Conservation (phyloP, 169 alveolate genomes). For the Plasmodium malariae region DNA sequence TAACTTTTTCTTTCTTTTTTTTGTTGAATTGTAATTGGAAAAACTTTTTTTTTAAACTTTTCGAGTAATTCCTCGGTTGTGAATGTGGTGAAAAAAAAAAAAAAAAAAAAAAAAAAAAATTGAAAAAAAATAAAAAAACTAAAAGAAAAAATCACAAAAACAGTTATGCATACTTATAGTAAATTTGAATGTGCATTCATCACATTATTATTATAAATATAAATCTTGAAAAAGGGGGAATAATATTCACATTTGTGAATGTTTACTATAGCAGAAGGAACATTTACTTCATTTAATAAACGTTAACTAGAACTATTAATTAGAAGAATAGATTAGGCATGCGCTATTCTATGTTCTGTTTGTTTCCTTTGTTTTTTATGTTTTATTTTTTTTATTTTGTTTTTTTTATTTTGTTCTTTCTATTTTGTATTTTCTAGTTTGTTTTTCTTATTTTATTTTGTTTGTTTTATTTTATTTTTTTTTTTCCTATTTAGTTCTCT, state of each 20-base stretch:
- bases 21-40: not conserved
- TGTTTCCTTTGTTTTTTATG: not conserved
- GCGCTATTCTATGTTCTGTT: constrained; percentile 1
- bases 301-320: not conserved
- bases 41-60: constrained; percentile 27
- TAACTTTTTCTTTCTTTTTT: constrained; percentile 3
- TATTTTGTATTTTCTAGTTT: not conserved
- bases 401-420: constrained; percentile 6
- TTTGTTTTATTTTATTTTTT: not conserved
- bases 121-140: not conserved
- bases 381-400: constrained; percentile 8
- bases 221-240: not conserved
- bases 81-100: constrained; percentile 5
- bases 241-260: not conserved
- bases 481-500: too few relatives aligned
- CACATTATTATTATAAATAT: constrained; percentile 4
- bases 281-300: constrained; percentile 1
- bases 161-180: constrained; percentile 1
- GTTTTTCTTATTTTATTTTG: constrained; percentile 1
- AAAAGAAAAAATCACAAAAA: constrained; percentile 2
- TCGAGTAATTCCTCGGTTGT: constrained; percentile 10
- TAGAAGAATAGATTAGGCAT: not conserved
- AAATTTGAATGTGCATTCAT: constrained; percentile 48
- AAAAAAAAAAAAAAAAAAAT: constrained; percentile 36
- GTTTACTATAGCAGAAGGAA: constrained; percentile 6